These are phyloP conservation scores for Serendipita sp. DNA, from an alignment of 768 basidiomycete species.

Conservation along the genomic window DNA sequence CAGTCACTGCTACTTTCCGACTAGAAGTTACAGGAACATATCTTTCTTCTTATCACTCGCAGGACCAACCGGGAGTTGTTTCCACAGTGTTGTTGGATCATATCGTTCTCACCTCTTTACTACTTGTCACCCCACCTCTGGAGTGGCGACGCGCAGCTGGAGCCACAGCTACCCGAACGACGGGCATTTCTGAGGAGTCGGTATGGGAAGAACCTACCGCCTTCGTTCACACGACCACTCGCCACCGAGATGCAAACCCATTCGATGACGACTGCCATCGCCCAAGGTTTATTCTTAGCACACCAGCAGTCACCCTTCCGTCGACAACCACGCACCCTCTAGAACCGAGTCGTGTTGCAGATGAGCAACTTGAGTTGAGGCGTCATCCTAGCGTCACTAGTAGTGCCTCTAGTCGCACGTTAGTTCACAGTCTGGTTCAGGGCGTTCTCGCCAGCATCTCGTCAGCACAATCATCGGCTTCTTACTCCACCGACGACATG, in stretches of 20 bases:
- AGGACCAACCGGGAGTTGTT: not conserved
- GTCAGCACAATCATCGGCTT: not conserved
- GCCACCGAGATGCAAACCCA: no score
- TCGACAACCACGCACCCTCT: not conserved
- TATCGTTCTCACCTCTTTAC: conserved; percentile 4
- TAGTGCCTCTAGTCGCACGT: not conserved
- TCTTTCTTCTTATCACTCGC: not conserved
- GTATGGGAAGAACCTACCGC: not conserved
- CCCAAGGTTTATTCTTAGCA: not conserved
- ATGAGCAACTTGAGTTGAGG: not conserved
- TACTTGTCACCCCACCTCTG: not conserved
- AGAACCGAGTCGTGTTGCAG: not conserved
- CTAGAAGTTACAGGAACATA: not conserved
- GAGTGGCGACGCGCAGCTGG: not conserved
- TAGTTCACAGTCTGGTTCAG: not conserved
- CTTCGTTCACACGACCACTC: not conserved
- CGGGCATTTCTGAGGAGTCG: not conserved
- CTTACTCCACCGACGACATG: not conserved
- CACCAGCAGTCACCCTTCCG: not conserved
- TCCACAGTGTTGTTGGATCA: conserved; percentile 1
- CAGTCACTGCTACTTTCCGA: not conserved
- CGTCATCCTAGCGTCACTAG: not conserved
- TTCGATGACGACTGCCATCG: not conserved
- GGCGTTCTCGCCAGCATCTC: not conserved
- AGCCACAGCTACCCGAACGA: conserved; percentile 2